These are phyloP conservation scores for Sclerotinia nivalis DNA, from an alignment of 2,329 filamentous ascomycete species.

Conservation along the genomic window DNA sequence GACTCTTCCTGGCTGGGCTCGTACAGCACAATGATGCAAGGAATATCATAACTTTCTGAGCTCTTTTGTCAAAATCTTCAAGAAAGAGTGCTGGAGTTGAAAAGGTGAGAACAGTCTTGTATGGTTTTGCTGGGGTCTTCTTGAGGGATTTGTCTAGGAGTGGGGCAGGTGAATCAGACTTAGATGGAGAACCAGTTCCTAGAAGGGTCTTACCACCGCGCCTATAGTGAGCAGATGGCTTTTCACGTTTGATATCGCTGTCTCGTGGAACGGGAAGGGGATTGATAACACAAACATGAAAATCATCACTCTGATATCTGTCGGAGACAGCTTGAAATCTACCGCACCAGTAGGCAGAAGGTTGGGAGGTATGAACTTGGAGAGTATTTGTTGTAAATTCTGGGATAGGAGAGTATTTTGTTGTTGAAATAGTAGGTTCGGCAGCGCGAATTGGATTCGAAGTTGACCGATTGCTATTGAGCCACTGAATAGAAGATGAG, in stretches of 20 bases:
- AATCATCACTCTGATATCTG: conserved; percentile 49
- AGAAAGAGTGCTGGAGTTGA: conserved; percentile 20
- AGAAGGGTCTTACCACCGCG: background rate
- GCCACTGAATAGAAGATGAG: conserved; percentile 44
- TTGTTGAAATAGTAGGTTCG: conserved; percentile 25
- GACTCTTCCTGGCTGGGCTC: conserved; percentile 49
- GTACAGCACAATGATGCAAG: conserved; percentile 52
- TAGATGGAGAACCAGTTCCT: background rate
- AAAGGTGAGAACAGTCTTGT: conserved; percentile 4
- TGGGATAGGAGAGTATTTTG: conserved; percentile 17
- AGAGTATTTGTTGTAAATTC: conserved; percentile 32
- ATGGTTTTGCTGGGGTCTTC: conserved; percentile 4
- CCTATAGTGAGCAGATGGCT: background rate
- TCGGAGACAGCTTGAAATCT: conserved; percentile 60
- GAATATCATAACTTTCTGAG: conserved; percentile 48
- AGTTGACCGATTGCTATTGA: conserved; percentile 23
- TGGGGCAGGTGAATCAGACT: background rate
- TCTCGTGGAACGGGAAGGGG: conserved; percentile 15
- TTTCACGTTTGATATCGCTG: conserved; percentile 14
- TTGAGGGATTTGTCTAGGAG: background rate
- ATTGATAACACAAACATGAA: conserved; percentile 33
- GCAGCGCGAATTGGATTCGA: conserved; percentile 18
- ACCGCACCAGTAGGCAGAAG: conserved; percentile 61
- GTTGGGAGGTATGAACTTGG: conserved; percentile 47
- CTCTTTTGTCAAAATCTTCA: conserved; percentile 47